Conservation (phyloP, 208 protist species). For the Leishmania braziliensis region DNA sequence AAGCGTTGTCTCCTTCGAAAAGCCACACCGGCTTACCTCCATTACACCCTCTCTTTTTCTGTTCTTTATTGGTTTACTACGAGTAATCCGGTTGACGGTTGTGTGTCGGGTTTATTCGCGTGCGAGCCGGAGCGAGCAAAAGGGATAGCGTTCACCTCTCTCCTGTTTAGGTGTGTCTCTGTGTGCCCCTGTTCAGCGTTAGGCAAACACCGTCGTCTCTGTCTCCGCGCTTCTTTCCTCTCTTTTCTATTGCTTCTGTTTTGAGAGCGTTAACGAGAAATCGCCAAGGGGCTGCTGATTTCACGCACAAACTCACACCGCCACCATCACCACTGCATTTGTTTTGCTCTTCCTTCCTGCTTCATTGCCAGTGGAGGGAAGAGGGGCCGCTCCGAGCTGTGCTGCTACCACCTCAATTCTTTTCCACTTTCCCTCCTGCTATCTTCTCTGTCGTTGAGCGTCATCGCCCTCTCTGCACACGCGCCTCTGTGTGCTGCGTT, state of each 20-base stretch:
- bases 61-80: background rate
- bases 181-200: background rate
- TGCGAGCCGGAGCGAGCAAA: background rate
- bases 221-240: background rate
- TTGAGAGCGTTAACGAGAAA: background rate
- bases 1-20: background rate
- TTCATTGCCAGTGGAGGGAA: background rate
- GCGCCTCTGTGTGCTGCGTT: background rate
- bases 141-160: background rate
- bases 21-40: background rate
- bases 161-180: background rate
- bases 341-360: background rate
- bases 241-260: background rate
- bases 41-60: background rate
- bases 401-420: background rate
- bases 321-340: background rate
- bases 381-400: background rate
- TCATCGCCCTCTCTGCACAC: background rate
- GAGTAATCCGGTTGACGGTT: background rate
- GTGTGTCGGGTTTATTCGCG: background rate
- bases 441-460: background rate
- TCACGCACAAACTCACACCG: background rate
- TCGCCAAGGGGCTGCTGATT: background rate
- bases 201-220: background rate
- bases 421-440: background rate